A percentile compares a stretch with the other conserved stretches of the same genome.
phyloP scores from a whole-genome alignment of 73 alveolate species.

The Effrenium voratum region DNA sequence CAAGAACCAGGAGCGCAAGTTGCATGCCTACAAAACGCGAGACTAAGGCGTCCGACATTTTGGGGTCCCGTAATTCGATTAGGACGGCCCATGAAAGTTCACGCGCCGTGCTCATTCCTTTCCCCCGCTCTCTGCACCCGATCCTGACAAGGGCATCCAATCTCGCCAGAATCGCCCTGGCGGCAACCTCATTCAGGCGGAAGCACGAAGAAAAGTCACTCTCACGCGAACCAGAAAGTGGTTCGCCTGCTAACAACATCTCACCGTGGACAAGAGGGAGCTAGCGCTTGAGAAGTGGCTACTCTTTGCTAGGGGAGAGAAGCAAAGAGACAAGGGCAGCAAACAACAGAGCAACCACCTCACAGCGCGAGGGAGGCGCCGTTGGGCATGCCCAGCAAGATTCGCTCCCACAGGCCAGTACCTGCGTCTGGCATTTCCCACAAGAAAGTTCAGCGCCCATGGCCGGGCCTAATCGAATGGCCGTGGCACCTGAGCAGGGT shows the following conservation, averaged over 20 bases:
- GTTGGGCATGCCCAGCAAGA: constrained; percentile 68
- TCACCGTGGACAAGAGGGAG: too few species aligned
- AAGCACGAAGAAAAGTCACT: too few species aligned
- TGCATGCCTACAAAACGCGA: too few species aligned
- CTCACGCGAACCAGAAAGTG: too few species aligned
- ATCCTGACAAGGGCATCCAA: constrained; percentile 83
- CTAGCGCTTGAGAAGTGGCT: too few species aligned
- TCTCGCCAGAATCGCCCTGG: constrained; percentile 3
- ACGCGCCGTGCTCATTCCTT: background rate
- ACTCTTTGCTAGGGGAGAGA: background rate
- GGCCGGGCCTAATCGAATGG: constrained; percentile 63
- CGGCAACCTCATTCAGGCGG: too few species aligned
- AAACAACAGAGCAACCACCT: background rate
- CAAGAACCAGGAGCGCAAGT: too few species aligned
- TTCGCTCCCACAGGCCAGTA: constrained; percentile 67
- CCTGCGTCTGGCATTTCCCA: constrained; percentile 7
- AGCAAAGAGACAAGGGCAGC: background rate
- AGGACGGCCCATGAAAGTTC: too few species aligned
- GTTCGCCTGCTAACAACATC: too few species aligned
- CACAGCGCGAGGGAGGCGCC: background rate
- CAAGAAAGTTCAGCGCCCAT: background rate
- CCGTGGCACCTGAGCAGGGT: constrained; percentile 38
- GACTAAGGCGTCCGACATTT: too few species aligned
- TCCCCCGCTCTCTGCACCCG: background rate
- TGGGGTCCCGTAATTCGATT: too few species aligned